These are phyloP conservation scores for Xylaria cubensis DNA, from an alignment of 495 filamentous ascomycete genomes.

Conservation along the genomic window DNA sequence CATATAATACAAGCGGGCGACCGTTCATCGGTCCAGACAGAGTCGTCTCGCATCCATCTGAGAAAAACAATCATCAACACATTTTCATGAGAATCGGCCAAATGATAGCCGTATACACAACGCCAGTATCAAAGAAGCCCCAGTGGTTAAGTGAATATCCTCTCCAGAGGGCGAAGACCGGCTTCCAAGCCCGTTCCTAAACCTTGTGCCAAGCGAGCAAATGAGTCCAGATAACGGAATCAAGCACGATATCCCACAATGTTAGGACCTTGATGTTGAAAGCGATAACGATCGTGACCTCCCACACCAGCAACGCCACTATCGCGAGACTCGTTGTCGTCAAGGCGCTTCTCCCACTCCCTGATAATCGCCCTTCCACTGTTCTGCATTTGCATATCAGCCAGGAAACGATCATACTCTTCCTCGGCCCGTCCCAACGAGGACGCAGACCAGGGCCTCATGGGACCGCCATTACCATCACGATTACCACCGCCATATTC, in stretches of 20 bases:
- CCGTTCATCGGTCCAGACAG: background rate
- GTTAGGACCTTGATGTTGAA: background rate
- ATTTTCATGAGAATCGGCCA: background rate
- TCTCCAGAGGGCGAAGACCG: background rate
- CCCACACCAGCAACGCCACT: slow-evolving; percentile 16
- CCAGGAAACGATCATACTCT: slow-evolving; percentile 9
- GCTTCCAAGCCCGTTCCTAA: background rate
- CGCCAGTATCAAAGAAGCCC: background rate
- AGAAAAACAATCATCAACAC: background rate
- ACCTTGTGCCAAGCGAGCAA: background rate
- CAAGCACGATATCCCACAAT: slow-evolving; percentile 1
- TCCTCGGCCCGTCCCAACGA: slow-evolving; percentile 11
- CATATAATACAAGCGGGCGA: background rate
- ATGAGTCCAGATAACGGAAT: background rate
- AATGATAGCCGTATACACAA: background rate
- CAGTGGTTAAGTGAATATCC: background rate
- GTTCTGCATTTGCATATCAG: slow-evolving; percentile 1
- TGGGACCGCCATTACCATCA: background rate
- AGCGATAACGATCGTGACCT: background rate
- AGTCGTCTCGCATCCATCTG: background rate
- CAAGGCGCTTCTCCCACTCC: background rate
- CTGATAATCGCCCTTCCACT: background rate
- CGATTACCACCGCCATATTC: background rate
- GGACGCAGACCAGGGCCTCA: slow-evolving; percentile 18
- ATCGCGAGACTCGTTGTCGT: slow-evolving; percentile 6